phyloP scores from a whole-genome alignment of 306 rosid species.

The Casuarina cunninghamiana region DNA sequence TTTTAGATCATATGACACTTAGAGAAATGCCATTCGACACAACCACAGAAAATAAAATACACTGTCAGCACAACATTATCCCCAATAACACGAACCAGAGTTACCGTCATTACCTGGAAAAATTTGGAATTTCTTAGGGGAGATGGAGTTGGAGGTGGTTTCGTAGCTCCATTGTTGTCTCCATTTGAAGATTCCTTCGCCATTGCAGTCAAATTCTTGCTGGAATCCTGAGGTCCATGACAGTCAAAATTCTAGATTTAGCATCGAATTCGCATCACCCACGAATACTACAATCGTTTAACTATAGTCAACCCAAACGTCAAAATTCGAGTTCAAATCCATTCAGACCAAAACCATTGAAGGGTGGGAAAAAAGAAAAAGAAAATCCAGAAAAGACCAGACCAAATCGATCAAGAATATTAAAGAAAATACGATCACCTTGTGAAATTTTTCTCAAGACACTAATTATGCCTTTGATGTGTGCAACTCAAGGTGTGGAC shows the following conservation, averaged over 20 bases:
- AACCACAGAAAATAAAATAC: background rate
- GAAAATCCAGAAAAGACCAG: background rate
- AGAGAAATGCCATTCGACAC: background rate
- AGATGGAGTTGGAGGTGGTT: slow-evolving; percentile 58
- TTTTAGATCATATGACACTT: background rate
- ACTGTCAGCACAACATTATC: background rate
- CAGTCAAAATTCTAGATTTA: slow-evolving; percentile 15
- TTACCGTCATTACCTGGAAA: slow-evolving; percentile 43
- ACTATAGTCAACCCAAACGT: background rate
- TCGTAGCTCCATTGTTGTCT: slow-evolving; percentile 32
- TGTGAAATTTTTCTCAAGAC: slow-evolving; percentile 5
- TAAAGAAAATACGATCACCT: slow-evolving; percentile 22
- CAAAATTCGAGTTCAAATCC: background rate
- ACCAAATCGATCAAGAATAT: background rate
- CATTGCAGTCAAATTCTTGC: slow-evolving; percentile 33
- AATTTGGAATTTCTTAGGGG: slow-evolving; percentile 57
- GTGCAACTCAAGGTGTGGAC: slow-evolving; percentile 2
- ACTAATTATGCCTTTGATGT: background rate
- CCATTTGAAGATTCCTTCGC: slow-evolving; percentile 54
- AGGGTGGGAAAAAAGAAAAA: background rate
- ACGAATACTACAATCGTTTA: background rate
- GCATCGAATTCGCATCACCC: background rate
- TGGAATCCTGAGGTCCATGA: slow-evolving; percentile 29
- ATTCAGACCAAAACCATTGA: background rate
- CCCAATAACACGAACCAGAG: background rate